Conservation (phyloP, 192 early-diverging fungal species). For the Podila epicladia region DNA sequence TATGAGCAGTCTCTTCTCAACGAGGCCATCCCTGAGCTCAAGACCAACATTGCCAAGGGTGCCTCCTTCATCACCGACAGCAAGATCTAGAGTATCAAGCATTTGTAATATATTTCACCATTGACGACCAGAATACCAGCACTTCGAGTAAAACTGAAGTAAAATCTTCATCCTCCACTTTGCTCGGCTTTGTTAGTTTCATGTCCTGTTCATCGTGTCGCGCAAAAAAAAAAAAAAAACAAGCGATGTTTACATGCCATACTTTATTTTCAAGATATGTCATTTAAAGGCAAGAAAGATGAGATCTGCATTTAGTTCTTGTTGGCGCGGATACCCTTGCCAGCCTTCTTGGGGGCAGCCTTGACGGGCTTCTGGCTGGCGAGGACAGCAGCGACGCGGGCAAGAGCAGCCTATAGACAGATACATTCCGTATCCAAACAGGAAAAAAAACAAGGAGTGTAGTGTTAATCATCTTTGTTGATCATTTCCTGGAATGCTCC, state of each 20-base stretch:
- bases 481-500: neutral
- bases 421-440: neutral
- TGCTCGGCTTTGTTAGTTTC: too few relatives aligned
- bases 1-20: conserved; percentile 90
- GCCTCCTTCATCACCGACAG: conserved; percentile 25
- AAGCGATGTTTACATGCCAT: neutral
- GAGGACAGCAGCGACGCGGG: conserved; percentile 74
- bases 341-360: conserved; percentile 65
- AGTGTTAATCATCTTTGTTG: too few relatives aligned
- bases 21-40: conserved; percentile 89
- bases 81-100: neutral
- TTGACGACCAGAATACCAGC: too few relatives aligned
- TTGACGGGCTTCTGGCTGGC: conserved; percentile 70
- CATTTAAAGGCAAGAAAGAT: neutral
- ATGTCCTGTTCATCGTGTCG: neutral
- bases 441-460: too few relatives aligned
- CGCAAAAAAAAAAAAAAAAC: neutral
- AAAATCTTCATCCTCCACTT: too few relatives aligned
- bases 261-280: neutral
- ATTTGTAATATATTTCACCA: neutral
- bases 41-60: conserved; percentile 95
- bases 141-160: too few relatives aligned
- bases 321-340: conserved; percentile 66
- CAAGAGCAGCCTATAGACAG: conserved; percentile 76
- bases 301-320: conserved; percentile 45